Evolutionary conservation across 768 basidiomycete species (phyloP).

Genomic region (Mycena belliarum): DNA sequence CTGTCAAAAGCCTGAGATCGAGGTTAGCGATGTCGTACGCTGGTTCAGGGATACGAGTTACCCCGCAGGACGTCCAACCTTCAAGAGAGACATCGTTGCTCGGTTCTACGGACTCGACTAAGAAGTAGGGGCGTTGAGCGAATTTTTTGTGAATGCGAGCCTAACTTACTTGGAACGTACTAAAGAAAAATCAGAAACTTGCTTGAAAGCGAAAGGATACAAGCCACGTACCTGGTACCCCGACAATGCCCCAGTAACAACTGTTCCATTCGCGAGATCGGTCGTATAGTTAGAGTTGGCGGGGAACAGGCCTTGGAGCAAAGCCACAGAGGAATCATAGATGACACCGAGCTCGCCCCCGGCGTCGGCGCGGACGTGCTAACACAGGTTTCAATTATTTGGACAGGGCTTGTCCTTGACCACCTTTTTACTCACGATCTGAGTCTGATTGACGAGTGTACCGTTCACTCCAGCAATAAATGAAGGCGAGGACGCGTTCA

Average conservation of each 20-base stretch:
- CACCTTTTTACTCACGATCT: slow-evolving; percentile 28
- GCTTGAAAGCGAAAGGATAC: background rate
- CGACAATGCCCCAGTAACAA: slow-evolving; percentile 54
- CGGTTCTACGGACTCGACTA: slow-evolving; percentile 66
- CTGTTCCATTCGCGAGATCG: slow-evolving; percentile 67
- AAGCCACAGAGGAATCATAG: slow-evolving; percentile 62
- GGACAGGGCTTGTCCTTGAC: background rate
- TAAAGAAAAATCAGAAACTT: slow-evolving; percentile 8
- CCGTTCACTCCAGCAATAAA: slow-evolving; percentile 48
- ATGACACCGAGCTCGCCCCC: slow-evolving; percentile 72
- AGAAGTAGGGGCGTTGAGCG: slow-evolving; percentile 5
- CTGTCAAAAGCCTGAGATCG: slow-evolving; percentile 45
- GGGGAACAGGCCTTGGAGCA: slow-evolving; percentile 73
- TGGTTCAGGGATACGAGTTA: slow-evolving; percentile 27
- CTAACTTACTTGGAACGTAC: slow-evolving; percentile 41
- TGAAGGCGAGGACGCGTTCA: slow-evolving; percentile 52
- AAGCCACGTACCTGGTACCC: slow-evolving; percentile 56
- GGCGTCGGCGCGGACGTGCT: slow-evolving; percentile 58
- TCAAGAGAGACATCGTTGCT: slow-evolving; percentile 64
- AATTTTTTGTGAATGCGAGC: slow-evolving; percentile 1
- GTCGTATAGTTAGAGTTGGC: slow-evolving; percentile 44
- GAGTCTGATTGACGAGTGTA: slow-evolving; percentile 36
- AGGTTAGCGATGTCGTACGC: background rate
- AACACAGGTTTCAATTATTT: background rate
- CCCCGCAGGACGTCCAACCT: slow-evolving; percentile 63